phyloP scores from a whole-genome alignment of 148 eudicot genomes.

The Diospyros kaki region DNA sequence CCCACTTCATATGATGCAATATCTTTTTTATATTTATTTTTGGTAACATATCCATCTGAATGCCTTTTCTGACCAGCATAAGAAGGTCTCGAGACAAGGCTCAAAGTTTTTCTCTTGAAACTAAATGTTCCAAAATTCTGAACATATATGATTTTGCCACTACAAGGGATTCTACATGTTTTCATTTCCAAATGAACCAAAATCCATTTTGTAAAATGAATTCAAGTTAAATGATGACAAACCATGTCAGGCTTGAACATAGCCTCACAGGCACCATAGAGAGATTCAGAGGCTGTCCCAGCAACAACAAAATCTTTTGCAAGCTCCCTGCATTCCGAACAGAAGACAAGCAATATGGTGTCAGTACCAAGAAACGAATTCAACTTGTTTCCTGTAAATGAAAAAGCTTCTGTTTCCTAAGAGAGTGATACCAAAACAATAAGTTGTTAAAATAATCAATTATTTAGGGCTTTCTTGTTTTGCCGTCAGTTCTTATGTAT shows the following conservation, averaged over 20 bases:
- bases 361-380: not conserved
- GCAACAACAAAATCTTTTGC: constrained; percentile 98
- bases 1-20: not conserved
- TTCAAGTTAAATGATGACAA: constrained; percentile 15
- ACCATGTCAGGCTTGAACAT: constrained; percentile 99
- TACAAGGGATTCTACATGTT: not conserved
- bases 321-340: constrained; percentile 55
- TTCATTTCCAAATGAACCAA: not conserved
- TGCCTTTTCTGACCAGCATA: not conserved
- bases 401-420: no score
- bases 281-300: constrained; percentile 92
- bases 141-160: not conserved
- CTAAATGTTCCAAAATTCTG: not conserved
- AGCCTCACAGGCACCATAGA: constrained; percentile 97
- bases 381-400: no score
- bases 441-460: no score
- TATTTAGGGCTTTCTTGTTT: no score
- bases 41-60: not conserved
- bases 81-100: not conserved
- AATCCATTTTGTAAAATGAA: not conserved
- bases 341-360: not conserved
- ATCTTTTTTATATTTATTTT: not conserved
- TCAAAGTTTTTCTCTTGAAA: not conserved
- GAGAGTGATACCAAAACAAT: no score
- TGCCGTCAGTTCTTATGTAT: no score